These are phyloP conservation scores for Vigna angularis DNA, from an alignment of 306 rosid species.

Conservation along the genomic window DNA sequence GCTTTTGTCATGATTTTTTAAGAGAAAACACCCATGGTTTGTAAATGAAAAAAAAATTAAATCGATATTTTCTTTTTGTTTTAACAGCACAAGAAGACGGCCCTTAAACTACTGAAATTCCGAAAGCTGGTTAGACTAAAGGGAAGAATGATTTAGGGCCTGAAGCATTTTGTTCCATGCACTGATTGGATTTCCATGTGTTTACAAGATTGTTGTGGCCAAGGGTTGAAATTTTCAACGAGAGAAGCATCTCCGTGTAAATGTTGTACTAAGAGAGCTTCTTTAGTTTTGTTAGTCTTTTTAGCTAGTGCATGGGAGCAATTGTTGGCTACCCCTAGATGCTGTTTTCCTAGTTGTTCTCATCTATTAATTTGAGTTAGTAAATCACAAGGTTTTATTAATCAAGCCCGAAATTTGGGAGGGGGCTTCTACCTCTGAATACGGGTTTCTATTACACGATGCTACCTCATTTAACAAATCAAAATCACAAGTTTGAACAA, in stretches of 20 bases:
- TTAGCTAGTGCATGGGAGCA: conserved; percentile 47
- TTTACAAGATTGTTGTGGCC: conserved; percentile 33
- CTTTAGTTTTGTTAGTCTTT: conserved; percentile 43
- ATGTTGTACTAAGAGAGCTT: conserved; percentile 48
- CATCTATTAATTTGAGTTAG: conserved; percentile 24
- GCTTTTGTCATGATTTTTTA: conserved; percentile 20
- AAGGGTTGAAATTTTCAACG: conserved; percentile 39
- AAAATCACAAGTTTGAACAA: conserved; percentile 19
- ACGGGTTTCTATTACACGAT: conserved; percentile 22
- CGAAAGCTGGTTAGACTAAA: conserved; percentile 33
- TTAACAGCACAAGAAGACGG: conserved; percentile 96
- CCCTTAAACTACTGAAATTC: conserved; percentile 54
- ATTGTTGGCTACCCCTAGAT: conserved; percentile 40
- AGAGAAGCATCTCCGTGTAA: conserved; percentile 61
- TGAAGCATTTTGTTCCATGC: conserved; percentile 48
- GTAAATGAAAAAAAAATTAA: conserved; percentile 18
- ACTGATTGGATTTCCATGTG: conserved; percentile 42
- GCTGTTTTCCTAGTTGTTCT: conserved; percentile 33
- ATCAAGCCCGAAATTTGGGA: neutral
- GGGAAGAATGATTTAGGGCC: conserved; percentile 38
- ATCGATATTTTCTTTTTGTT: conserved; percentile 25
- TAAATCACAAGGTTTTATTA: conserved; percentile 28
- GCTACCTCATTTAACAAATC: neutral
- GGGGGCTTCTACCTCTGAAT: neutral
- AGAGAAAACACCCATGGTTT: neutral